Evolutionary conservation across 2,329 filamentous ascomycete genomes (phyloP), one percentile per base, ranked within the genome.

Genomic region (Byssothecium circinans): DNA sequence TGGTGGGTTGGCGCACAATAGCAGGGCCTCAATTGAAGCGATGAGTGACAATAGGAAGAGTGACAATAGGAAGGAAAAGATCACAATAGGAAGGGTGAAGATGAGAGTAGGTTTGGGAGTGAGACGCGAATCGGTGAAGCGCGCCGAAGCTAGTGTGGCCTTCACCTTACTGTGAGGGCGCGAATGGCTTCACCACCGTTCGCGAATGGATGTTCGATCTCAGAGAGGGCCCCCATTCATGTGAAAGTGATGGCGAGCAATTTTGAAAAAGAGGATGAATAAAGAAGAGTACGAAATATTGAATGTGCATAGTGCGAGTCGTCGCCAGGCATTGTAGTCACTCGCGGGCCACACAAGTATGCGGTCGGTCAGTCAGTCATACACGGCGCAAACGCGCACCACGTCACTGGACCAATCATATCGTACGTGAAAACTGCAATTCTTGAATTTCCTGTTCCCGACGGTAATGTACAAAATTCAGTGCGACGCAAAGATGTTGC

Each of bases 401-500:
- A 20, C 38, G 19, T 42, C 27, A 42, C 40, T 11, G 33, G n/a
- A 34, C 36, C 19, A 15, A 27, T 23, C 6, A 17, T 23, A 39
- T 25, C 11, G 12, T 36, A 23, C 19, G 32, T 25, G 30, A 43
- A 43, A 27, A 17, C 10, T 43, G 12, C 6, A 11, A 29, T 43
- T 43, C 14, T 59, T 52, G 43, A 52, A 57, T 53, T 56, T 50
- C 47, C 44, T 55, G 36, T 49, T 50, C 42, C 65, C 49, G 29
- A 40, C 48, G 52, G 45, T 63, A 63, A 62, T 68, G 49, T 67
- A 70, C 64, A 65, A 47, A 59, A 39, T 49, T 62, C 51, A 68
- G 52, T 66, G 64, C 40, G 56, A 57, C 46, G 64, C 57, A 60
- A 69, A 71, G 45, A 65, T 78, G 63, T 78, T 75, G 65, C 64